Base-by-base conservation (phyloP, 371 early-diverging fungal species). In the Actinomortierella ambigua region DNA sequence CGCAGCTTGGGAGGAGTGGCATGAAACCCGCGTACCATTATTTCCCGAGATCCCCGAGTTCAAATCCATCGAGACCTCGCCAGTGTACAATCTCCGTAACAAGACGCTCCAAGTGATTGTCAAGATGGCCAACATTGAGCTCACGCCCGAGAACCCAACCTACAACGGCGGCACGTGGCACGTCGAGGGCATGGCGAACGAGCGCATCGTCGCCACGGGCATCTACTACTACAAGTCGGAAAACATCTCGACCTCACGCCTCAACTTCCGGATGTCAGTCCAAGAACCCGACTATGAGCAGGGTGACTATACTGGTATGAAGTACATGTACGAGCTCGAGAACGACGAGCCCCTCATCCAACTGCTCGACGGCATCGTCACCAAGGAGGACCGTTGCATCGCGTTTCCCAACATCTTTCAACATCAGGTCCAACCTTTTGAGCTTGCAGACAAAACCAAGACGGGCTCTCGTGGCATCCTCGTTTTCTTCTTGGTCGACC, bases 401-500 rank as follows among this genome's bases (percentile, higher is more conserved):
- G 79, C 69, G 15, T 90, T 87, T 55, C 90, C 90, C 15, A 90
- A 90, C 77, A 68, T 69, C 20, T 84, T 79, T 59, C 90, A 88
- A 63, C 89, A 88, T 66, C 65, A 76, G 20, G 79, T 87, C 6
- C 64, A 68, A 9, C 65, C 73, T 0, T 76, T 80, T 55, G 39
- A 34, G 27, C 67, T 79, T 27, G 65, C 50, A 3, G 88, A 88
- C 55, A 53, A 57, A 17, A 79, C 81, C 46, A 78, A 77, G 46
- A 66, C 81, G 0, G 88, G 89, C 0, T 68, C 77, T 34, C 79
- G 86, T 57, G 81, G 80, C 63, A 83, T 85, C 52, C 60, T 88
- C 5, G 75, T 63, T 11, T 83, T 85, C 51, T 87, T 85, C 69
- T 69, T 88, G 39, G 57, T 66, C 7, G 43, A 66, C 13, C 55